phyloP scores from a whole-genome alignment of 2,329 filamentous ascomycete species.

The Lasiodiplodia citricola region DNA sequence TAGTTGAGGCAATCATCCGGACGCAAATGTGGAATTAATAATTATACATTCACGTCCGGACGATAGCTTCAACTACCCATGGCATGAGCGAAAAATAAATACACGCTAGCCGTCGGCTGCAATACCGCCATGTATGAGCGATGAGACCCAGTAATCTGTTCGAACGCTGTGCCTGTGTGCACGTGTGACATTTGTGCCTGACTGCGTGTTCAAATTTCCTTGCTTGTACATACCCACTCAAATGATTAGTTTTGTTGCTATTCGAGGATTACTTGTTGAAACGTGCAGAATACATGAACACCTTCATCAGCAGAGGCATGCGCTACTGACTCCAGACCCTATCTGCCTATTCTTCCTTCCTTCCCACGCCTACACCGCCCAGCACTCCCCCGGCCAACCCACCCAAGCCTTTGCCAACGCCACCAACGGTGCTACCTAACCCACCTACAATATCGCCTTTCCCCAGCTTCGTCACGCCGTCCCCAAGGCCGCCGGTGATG shows the following conservation, averaged over 20 bases:
- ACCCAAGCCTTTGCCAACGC: conserved; percentile 45
- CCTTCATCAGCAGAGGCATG: no score
- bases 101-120: no score
- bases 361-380: conserved; percentile 29
- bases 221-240: no score
- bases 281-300: no score
- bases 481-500: conserved; percentile 49
- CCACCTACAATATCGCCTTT: conserved; percentile 53
- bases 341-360: conserved; percentile 30
- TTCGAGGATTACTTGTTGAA: no score
- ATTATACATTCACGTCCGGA: no score
- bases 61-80: no score
- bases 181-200: background rate
- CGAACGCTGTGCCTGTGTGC: background rate
- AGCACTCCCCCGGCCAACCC: conserved; percentile 42
- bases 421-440: conserved; percentile 48
- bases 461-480: conserved; percentile 52
- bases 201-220: background rate
- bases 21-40: no score
- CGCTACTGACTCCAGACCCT: background rate
- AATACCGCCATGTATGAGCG: background rate
- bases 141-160: conserved; percentile 7
- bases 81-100: no score
- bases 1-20: no score
- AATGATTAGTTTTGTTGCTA: no score